Conservation (phyloP, 2,329 filamentous ascomycete genomes). For the Chaetoscypha palmicola region DNA sequence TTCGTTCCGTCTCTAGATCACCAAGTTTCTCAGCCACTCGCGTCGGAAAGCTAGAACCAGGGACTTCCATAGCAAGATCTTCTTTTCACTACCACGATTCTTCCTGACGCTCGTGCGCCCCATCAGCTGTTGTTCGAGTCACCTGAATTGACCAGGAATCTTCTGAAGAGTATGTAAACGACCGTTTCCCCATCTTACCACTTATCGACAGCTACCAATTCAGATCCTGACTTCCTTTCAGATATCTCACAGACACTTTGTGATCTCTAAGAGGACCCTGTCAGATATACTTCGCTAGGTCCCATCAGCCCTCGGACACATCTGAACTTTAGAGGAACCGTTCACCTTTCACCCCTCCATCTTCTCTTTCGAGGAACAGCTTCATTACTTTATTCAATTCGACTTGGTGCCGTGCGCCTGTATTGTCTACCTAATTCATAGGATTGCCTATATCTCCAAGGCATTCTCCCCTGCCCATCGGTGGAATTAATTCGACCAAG, state of each 20-base stretch:
- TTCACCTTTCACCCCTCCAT: not conserved
- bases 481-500: not conserved
- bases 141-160: conserved; percentile 17
- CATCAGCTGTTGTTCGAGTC: conserved; percentile 22
- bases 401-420: conserved; percentile 12
- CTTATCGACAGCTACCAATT: conserved; percentile 14
- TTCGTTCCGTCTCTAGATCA: too few species aligned
- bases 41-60: conserved; percentile 19
- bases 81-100: conserved; percentile 16
- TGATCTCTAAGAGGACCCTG: not conserved
- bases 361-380: conserved; percentile 2
- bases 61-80: conserved; percentile 18
- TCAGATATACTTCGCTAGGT: conserved; percentile 5
- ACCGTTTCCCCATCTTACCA: conserved; percentile 17
- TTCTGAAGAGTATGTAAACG: conserved; percentile 27
- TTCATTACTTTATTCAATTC: conserved; percentile 10
- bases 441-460: not conserved
- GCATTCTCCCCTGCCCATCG: not conserved
- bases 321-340: not conserved
- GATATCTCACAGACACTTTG: conserved; percentile 14
- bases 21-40: conserved; percentile 26
- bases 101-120: conserved; percentile 21
- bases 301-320: conserved; percentile 2
- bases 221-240: conserved; percentile 23
- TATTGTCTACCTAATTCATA: conserved; percentile 6